Evolutionary conservation across 129 eudicot species (phyloP).

Genomic region (Chrysanthemum seticuspe): DNA sequence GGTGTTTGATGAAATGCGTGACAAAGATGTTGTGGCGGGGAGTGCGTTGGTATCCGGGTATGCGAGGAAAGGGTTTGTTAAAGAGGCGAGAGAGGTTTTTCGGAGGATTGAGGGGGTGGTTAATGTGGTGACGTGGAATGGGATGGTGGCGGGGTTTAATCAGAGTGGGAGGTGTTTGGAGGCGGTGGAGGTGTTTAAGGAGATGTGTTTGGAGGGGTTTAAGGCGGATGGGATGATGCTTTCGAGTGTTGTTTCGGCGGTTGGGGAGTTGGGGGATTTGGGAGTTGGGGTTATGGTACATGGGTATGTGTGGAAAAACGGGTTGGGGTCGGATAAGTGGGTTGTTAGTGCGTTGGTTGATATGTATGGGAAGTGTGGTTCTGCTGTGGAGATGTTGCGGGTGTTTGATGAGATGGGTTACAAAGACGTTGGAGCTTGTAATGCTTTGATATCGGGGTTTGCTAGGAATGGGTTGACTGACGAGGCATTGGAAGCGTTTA

Average conservation of each 20-base stretch:
- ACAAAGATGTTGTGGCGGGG: slow-evolving; percentile 59
- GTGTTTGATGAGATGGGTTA: slow-evolving; percentile 61
- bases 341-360: slow-evolving; percentile 63
- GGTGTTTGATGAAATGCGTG: slow-evolving; percentile 63
- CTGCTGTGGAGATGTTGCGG: slow-evolving; percentile 51
- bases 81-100: slow-evolving; percentile 45
- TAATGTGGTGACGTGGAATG: slow-evolving; percentile 82
- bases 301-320: slow-evolving; percentile 50
- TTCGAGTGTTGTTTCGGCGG: slow-evolving; percentile 74
- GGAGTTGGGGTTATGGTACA: slow-evolving; percentile 57
- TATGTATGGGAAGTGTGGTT: slow-evolving; percentile 73
- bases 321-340: slow-evolving; percentile 56
- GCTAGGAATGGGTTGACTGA: slow-evolving; percentile 69
- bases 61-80: slow-evolving; percentile 61
- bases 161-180: slow-evolving; percentile 64
- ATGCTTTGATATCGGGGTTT: slow-evolving; percentile 69
- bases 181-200: slow-evolving; percentile 56
- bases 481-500: slow-evolving; percentile 53
- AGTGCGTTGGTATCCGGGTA: slow-evolving; percentile 80
- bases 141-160: slow-evolving; percentile 84
- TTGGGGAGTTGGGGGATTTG: slow-evolving; percentile 56
- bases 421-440: slow-evolving; percentile 63
- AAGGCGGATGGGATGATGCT: slow-evolving; percentile 58
- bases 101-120: slow-evolving; percentile 32
- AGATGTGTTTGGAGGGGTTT: slow-evolving; percentile 52